Evolutionary conservation across 768 basidiomycete species (phyloP).

Genomic region (Phylloporus sp.): DNA sequence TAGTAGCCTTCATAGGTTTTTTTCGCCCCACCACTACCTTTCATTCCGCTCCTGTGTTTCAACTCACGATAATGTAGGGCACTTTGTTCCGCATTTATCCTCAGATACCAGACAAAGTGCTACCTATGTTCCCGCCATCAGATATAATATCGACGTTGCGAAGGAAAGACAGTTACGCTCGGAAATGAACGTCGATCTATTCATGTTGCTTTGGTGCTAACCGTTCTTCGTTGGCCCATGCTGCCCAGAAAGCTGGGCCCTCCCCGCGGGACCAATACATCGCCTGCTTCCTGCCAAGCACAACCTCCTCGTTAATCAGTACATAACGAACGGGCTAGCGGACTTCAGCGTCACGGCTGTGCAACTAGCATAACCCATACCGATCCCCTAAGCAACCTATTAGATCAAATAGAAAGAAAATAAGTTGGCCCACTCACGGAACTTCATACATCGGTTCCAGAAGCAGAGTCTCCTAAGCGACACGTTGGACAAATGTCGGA

Average conservation of each 20-base stretch:
- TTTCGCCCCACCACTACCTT: not conserved
- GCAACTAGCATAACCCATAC: constrained; percentile 36
- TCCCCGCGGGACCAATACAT: constrained; percentile 74
- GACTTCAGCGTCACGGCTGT: constrained; percentile 6
- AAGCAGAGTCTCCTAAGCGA: constrained; percentile 63
- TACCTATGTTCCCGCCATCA: not conserved
- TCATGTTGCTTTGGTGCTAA: constrained; percentile 11
- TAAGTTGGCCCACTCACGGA: constrained; percentile 52
- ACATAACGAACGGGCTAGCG: constrained; percentile 71
- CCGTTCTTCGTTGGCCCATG: constrained; percentile 68
- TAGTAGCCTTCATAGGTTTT: constrained; percentile 8
- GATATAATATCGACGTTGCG: not conserved
- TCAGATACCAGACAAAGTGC: constrained; percentile 24
- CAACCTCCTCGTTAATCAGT: constrained; percentile 71
- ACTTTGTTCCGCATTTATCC: constrained; percentile 23
- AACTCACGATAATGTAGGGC: constrained; percentile 28
- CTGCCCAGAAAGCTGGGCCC: constrained; percentile 65
- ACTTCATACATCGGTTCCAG: constrained; percentile 92
- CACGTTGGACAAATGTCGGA: constrained; percentile 1
- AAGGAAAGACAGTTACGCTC: not conserved
- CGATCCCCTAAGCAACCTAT: constrained; percentile 47
- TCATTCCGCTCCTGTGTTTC: constrained; percentile 10
- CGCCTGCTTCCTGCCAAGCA: constrained; percentile 56
- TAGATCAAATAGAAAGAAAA: not conserved
- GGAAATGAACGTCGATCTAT: constrained; percentile 10